These are phyloP conservation scores for Penicillium sp. DNA, from an alignment of 2,329 filamentous ascomycete genomes.

Conservation along the genomic window DNA sequence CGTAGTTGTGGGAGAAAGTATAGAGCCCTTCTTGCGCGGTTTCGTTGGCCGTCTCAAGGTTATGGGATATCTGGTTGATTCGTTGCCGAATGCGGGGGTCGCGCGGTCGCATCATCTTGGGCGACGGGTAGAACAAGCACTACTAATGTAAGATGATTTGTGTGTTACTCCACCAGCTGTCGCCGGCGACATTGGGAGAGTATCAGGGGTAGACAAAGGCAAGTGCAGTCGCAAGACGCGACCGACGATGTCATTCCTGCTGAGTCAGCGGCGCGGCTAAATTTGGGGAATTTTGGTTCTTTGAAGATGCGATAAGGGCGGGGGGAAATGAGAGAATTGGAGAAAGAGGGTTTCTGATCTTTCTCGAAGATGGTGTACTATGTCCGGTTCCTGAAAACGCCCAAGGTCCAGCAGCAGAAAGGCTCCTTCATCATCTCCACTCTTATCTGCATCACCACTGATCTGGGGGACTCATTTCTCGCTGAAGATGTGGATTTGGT, in stretches of 20 bases:
- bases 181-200: constrained; percentile 16
- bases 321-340: not conserved
- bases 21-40: constrained; percentile 88
- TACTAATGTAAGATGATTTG: not conserved
- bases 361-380: constrained; percentile 52
- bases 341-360: not conserved
- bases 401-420: constrained; percentile 47
- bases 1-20: constrained; percentile 79
- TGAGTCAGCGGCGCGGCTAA: constrained; percentile 26
- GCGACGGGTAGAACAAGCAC: constrained; percentile 2
- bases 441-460: constrained; percentile 63
- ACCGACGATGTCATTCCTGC: constrained; percentile 27
- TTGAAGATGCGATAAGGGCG: not conserved
- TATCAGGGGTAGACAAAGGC: constrained; percentile 8
- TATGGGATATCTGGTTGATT: constrained; percentile 88
- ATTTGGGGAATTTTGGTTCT: not conserved
- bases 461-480: constrained; percentile 63
- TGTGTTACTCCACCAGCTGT: constrained; percentile 12
- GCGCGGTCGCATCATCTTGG: constrained; percentile 56
- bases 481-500: constrained; percentile 40
- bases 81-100: constrained; percentile 89
- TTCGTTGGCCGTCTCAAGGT: constrained; percentile 84
- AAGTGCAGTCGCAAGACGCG: constrained; percentile 16
- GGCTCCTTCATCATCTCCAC: constrained; percentile 46
- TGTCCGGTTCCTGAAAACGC: constrained; percentile 65